phyloP scores from a whole-genome alignment of 2,329 filamentous ascomycete species.

The Cladophialophora bantiana region DNA sequence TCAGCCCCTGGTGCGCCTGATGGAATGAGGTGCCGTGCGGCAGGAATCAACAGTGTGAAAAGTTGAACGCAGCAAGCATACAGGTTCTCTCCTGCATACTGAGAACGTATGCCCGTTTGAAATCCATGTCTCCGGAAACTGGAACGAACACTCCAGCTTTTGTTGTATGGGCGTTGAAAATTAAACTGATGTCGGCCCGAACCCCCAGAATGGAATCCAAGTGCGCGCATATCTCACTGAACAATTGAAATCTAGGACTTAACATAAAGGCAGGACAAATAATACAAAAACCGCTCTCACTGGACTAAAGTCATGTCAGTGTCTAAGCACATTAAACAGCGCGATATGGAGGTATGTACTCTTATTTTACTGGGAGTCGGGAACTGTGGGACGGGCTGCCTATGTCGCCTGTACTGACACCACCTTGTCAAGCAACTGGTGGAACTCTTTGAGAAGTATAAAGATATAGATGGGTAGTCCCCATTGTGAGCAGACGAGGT shows the following conservation, averaged over 20 bases:
- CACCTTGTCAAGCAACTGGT: slow-evolving; percentile 77
- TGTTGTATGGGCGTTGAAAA: not conserved
- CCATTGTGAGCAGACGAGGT: slow-evolving; percentile 97
- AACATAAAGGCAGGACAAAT: not conserved
- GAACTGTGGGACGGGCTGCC: not conserved
- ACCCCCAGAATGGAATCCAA: slow-evolving; percentile 1
- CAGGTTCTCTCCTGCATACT: not conserved
- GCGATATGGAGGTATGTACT: not conserved
- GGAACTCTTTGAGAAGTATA: slow-evolving; percentile 91
- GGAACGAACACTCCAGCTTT: not conserved
- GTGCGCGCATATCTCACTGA: not conserved
- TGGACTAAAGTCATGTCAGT: slow-evolving; percentile 2
- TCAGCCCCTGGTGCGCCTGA: not conserved
- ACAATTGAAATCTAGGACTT: not conserved
- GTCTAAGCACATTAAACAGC: not conserved
- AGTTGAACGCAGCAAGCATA: not conserved
- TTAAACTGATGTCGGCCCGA: too few relatives aligned
- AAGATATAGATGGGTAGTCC: slow-evolving; percentile 90
- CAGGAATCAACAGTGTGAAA: not conserved
- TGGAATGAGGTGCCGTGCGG: not conserved
- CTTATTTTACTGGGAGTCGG: not conserved
- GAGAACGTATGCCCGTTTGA: not conserved
- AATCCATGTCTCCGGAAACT: not conserved
- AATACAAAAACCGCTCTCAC: not conserved
- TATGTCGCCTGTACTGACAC: slow-evolving; percentile 10